Evolutionary conservation across 345 rosid genomes (phyloP).

Genomic region (Syzygium grande): DNA sequence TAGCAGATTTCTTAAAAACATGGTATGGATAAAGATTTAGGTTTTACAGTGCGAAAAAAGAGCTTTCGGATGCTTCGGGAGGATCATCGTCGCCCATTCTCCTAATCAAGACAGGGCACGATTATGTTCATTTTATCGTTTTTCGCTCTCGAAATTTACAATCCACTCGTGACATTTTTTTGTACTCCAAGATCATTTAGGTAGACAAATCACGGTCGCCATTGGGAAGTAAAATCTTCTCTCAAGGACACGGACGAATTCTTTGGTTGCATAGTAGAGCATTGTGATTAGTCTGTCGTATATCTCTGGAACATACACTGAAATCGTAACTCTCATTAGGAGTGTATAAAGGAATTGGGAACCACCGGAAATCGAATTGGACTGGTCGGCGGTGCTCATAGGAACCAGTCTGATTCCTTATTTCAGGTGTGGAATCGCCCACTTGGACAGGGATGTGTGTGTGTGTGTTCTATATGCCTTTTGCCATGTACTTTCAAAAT

Average conservation of each 20-base stretch:
- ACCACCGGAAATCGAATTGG: too few relatives aligned
- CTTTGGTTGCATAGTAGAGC: not conserved
- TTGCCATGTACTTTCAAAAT: too few relatives aligned
- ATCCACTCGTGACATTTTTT: not conserved
- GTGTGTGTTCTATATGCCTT: too few relatives aligned
- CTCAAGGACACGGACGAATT: rapidly evolving
- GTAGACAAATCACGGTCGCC: rapidly evolving
- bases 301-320: not conserved
- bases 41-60: not conserved
- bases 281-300: rapidly evolving
- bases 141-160: too few relatives aligned
- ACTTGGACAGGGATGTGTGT: too few relatives aligned
- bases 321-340: rapidly evolving
- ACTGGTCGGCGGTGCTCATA: too few relatives aligned
- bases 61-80: not conserved
- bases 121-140: not conserved
- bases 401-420: too few relatives aligned
- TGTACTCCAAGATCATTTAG: too few relatives aligned
- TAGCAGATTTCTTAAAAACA: too few relatives aligned
- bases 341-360: too few relatives aligned
- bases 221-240: not conserved
- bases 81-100: not conserved
- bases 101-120: not conserved
- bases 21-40: not conserved
- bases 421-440: too few relatives aligned